phyloP scores from a whole-genome alignment of 2,329 filamentous ascomycete species.

The Ophiognomonia clavigignenti-juglandacearum region DNA sequence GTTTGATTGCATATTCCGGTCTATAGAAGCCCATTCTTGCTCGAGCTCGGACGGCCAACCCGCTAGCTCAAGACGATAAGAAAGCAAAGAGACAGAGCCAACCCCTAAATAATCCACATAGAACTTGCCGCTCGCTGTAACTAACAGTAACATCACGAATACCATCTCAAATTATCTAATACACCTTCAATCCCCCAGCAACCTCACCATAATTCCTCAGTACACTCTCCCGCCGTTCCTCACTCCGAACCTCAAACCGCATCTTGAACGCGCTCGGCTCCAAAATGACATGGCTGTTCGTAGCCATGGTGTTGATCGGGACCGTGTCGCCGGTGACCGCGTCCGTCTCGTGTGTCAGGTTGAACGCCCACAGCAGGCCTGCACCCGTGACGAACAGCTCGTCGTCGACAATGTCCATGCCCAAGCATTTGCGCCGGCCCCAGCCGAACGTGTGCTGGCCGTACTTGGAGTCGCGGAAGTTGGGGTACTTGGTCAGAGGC shows the following conservation, averaged over 20 bases:
- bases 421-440: conserved; percentile 58
- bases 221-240: conserved; percentile 32
- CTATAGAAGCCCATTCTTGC: no score
- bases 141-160: no score
- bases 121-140: no score
- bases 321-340: conserved; percentile 36
- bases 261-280: conserved; percentile 44
- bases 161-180: no score
- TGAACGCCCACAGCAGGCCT: conserved; percentile 44
- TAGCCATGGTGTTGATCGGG: conserved; percentile 44
- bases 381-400: conserved; percentile 49
- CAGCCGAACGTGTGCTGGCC: conserved; percentile 62
- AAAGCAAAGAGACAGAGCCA: no score
- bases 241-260: conserved; percentile 36
- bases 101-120: no score
- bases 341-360: conserved; percentile 35
- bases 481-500: conserved; percentile 58
- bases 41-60: no score
- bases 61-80: no score
- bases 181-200: conserved; percentile 26
- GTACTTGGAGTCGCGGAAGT: conserved; percentile 47
- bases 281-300: conserved; percentile 48
- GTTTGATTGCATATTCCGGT: no score
- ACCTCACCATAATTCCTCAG: conserved; percentile 32
- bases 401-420: conserved; percentile 58